Percentiles rank a stretch among this genome's conserved stretches.
Conservation (phyloP, 495 filamentous ascomycete genomes). For the Penicillium chermesinum region DNA sequence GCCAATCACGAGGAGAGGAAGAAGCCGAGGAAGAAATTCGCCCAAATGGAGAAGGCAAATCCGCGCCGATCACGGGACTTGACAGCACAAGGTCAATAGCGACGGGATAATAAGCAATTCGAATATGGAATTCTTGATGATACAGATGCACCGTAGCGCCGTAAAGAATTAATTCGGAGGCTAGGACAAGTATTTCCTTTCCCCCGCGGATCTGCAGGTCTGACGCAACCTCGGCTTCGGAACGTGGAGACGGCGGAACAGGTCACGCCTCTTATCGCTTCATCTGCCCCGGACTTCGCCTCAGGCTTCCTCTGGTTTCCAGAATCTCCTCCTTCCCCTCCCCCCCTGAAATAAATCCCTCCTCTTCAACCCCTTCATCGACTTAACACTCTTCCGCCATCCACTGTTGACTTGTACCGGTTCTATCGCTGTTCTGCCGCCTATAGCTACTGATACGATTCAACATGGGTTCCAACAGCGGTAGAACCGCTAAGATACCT, state of each 20-base stretch:
- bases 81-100: no score
- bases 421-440: constrained; percentile 11
- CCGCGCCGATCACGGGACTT: constrained; percentile 24
- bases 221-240: constrained; percentile 40
- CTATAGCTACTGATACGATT: constrained; percentile 8
- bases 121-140: not conserved
- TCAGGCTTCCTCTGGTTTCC: constrained; percentile 24
- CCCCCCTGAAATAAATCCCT: constrained; percentile 8
- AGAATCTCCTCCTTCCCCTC: constrained; percentile 28
- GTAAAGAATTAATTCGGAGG: not conserved
- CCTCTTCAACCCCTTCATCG: constrained; percentile 6
- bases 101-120: not conserved
- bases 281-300: constrained; percentile 27
- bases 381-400: constrained; percentile 3
- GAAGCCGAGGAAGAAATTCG: constrained; percentile 13
- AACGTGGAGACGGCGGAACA: constrained; percentile 25
- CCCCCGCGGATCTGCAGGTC: constrained; percentile 6
- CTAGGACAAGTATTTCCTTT: not conserved
- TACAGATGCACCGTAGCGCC: not conserved
- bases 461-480: constrained; percentile 42
- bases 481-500: constrained; percentile 53
- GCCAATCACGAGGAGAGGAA: constrained; percentile 7
- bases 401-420: not conserved
- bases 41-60: constrained; percentile 8
- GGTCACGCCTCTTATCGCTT: constrained; percentile 29